A percentile compares a stretch with the other conserved stretches of the same genome.
These are phyloP conservation scores for Clathrospora elynae DNA, from an alignment of 2,329 filamentous ascomycete species.

Conservation along the genomic window DNA sequence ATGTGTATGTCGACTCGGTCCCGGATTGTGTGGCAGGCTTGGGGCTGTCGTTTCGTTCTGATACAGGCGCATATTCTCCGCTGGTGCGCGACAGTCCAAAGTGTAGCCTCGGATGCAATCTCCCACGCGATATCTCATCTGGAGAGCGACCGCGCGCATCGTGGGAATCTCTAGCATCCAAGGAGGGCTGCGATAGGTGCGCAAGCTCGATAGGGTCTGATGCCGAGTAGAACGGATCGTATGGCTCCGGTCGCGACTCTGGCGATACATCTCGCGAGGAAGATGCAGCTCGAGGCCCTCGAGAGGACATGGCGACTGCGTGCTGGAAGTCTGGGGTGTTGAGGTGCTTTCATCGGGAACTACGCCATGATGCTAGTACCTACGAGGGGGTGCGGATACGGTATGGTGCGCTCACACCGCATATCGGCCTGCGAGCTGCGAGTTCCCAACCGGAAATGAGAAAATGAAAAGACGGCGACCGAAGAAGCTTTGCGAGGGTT, in stretches of 20 bases:
- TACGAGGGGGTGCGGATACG: conserved; percentile 7
- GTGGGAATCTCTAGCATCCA: conserved; percentile 13
- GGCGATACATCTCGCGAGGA: conserved; percentile 36
- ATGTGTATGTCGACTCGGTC: conserved; percentile 31
- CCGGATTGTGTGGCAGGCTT: conserved; percentile 20
- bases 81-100: conserved; percentile 19
- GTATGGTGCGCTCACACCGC: conserved; percentile 1
- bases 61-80: conserved; percentile 30
- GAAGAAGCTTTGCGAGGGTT: too few species aligned
- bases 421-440: neutral
- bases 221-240: conserved; percentile 37
- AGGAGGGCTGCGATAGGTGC: conserved; percentile 18
- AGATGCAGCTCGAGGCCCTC: conserved; percentile 19
- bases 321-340: neutral
- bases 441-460: too few species aligned
- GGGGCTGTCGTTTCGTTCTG: conserved; percentile 18
- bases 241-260: conserved; percentile 24
- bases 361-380: conserved; percentile 3
- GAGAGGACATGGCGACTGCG: conserved; percentile 30
- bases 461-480: too few species aligned
- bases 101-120: conserved; percentile 24
- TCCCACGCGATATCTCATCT: conserved; percentile 15
- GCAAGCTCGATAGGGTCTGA: conserved; percentile 41
- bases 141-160: conserved; percentile 17
- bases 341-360: conserved; percentile 5